Conservation (phyloP, 129 eudicot genomes). For the Cynara cardunculus region DNA sequence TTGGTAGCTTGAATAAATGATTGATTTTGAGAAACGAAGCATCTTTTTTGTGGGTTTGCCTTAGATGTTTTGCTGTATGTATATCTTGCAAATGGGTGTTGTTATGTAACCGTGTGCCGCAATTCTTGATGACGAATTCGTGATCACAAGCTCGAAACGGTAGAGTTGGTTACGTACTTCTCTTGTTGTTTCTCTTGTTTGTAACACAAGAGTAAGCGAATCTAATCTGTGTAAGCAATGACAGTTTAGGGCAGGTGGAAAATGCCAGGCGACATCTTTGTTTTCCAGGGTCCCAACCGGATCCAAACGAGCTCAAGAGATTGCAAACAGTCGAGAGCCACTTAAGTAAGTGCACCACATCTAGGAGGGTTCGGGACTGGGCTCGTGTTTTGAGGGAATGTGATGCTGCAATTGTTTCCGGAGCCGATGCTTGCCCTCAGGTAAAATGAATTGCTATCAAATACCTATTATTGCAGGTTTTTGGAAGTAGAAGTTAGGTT, state of each 20-base stretch:
- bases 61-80: neutral
- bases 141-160: neutral
- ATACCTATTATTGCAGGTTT: neutral
- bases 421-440: constrained; percentile 82
- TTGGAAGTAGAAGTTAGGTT: neutral
- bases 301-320: constrained; percentile 51
- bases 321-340: constrained; percentile 60
- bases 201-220: neutral
- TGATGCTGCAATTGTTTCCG: constrained; percentile 73
- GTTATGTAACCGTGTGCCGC: neutral
- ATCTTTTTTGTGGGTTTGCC: constrained; percentile 2
- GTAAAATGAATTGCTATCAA: constrained; percentile 21
- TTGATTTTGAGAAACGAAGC: neutral
- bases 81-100: neutral
- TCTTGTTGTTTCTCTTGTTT: too few relatives aligned
- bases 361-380: constrained; percentile 73
- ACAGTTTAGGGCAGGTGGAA: constrained; percentile 84
- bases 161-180: neutral
- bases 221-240: constrained; percentile 19
- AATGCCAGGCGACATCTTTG: constrained; percentile 60
- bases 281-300: constrained; percentile 49
- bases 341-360: constrained; percentile 50
- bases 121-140: constrained; percentile 1
- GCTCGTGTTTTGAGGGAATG: constrained; percentile 51
- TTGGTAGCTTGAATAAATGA: neutral